A percentile compares a stretch with the other conserved stretches of the same genome.
These are phyloP conservation scores for Danielia reshetovae DNA, from an alignment of 805 yeast genomes.

Conservation along the genomic window DNA sequence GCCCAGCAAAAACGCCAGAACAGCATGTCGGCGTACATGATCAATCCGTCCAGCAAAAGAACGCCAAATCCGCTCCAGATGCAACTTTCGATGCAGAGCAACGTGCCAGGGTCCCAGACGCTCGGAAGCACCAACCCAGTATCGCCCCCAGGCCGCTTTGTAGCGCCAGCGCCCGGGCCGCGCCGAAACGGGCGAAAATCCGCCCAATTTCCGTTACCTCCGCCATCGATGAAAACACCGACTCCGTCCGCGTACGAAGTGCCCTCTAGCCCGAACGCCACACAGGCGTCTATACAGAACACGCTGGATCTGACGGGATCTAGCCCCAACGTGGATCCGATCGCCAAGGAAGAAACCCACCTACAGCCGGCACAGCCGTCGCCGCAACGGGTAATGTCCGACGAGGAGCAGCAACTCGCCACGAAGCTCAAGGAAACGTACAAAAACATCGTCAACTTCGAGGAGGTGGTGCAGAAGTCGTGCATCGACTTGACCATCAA, in stretches of 20 bases:
- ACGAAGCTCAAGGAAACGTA: constrained; percentile 72
- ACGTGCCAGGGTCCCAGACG: constrained; percentile 11
- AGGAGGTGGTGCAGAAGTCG: constrained; percentile 65
- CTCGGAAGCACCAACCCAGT: constrained; percentile 2
- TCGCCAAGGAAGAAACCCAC: neutral
- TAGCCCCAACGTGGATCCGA: constrained; percentile 23
- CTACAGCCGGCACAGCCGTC: constrained; percentile 1
- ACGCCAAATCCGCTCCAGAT: constrained; percentile 21
- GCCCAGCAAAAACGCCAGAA: constrained; percentile 38
- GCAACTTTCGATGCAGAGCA: constrained; percentile 15
- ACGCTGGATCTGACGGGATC: constrained; percentile 40
- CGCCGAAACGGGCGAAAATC: constrained; percentile 12
- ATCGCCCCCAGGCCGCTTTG: constrained; percentile 5
- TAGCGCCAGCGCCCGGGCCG: constrained; percentile 4
- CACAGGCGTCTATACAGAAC: constrained; percentile 27
- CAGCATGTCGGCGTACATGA: constrained; percentile 32
- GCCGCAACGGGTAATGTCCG: constrained; percentile 39
- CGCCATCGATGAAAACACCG: constrained; percentile 28
- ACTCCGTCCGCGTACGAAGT: constrained; percentile 40
- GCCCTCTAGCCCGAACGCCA: constrained; percentile 37
- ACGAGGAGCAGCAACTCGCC: constrained; percentile 63
- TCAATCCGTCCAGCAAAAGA: constrained; percentile 32
- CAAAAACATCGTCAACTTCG: constrained; percentile 62
- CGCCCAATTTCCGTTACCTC: constrained; percentile 1
- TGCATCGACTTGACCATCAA: constrained; percentile 57